phyloP scores from a whole-genome alignment of 1,284 basidiomycete species.

The Thelephora terrestris region DNA sequence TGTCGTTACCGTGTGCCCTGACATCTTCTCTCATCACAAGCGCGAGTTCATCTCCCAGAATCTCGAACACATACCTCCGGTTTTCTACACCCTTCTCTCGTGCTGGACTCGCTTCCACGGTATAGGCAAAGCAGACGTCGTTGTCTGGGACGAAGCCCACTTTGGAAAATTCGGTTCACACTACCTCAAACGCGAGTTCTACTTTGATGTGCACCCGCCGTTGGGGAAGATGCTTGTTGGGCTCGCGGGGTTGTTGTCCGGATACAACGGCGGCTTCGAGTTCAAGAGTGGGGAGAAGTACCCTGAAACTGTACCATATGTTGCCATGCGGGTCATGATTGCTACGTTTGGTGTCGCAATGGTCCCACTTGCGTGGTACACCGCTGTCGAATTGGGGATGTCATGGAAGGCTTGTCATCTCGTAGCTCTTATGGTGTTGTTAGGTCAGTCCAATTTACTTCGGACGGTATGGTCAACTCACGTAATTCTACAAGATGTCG shows the following conservation, averaged over 20 bases:
- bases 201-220: conserved; percentile 96
- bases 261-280: conserved; percentile 88
- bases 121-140: conserved; percentile 81
- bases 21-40: conserved; percentile 26
- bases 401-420: conserved; percentile 84
- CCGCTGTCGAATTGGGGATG: conserved; percentile 92
- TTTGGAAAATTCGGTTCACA: conserved; percentile 96
- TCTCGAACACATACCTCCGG: conserved; percentile 72
- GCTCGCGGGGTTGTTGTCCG: conserved; percentile 81
- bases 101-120: conserved; percentile 93
- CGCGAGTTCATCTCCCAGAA: conserved; percentile 76
- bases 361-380: conserved; percentile 96
- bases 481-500: conserved; percentile 59
- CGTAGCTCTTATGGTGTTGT: conserved; percentile 89
- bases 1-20: conserved; percentile 1
- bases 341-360: conserved; percentile 91
- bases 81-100: conserved; percentile 85
- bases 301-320: conserved; percentile 80
- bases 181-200: conserved; percentile 94
- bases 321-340: conserved; percentile 91
- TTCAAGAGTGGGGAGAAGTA: conserved; percentile 91
- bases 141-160: conserved; percentile 99
- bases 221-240: conserved; percentile 99
- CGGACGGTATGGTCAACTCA: neutral
- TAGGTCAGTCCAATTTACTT: conserved; percentile 43